phyloP scores from a whole-genome alignment of 1,139 yeast species.

The Diutina mesorugosa region DNA sequence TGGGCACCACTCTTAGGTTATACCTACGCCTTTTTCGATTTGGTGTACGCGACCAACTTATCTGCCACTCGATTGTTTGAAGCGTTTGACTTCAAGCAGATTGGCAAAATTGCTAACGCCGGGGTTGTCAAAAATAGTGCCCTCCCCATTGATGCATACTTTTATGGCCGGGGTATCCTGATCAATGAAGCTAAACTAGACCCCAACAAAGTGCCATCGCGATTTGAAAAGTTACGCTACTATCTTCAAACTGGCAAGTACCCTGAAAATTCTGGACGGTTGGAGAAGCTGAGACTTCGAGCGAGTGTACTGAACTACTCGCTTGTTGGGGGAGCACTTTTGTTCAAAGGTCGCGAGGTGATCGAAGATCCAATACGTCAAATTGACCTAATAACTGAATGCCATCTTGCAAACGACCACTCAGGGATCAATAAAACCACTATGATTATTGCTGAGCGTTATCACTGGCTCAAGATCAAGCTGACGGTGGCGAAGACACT shows the following conservation, averaged over 20 bases:
- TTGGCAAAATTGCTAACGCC: slow-evolving; percentile 74
- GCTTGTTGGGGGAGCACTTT: slow-evolving; percentile 55
- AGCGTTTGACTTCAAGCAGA: slow-evolving; percentile 58
- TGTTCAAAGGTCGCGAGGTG: slow-evolving; percentile 74
- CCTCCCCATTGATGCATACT: slow-evolving; percentile 68
- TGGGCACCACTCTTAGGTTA: slow-evolving; percentile 91
- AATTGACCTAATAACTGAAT: slow-evolving; percentile 57
- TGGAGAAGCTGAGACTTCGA: slow-evolving; percentile 73
- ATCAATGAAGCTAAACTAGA: slow-evolving; percentile 54
- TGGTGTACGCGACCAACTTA: slow-evolving; percentile 79
- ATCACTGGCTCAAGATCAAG: slow-evolving; percentile 87
- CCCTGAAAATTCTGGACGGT: slow-evolving; percentile 72
- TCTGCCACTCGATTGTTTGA: slow-evolving; percentile 77
- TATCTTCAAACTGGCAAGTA: slow-evolving; percentile 79
- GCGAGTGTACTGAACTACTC: slow-evolving; percentile 74
- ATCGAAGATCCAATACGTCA: slow-evolving; percentile 66
- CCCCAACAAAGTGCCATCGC: slow-evolving; percentile 36
- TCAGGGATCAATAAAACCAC: slow-evolving; percentile 91
- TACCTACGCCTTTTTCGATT: slow-evolving; percentile 69
- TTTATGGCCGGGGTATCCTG: slow-evolving; percentile 50
- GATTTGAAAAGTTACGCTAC: slow-evolving; percentile 68
- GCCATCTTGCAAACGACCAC: slow-evolving; percentile 51
- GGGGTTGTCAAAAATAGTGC: slow-evolving; percentile 80
- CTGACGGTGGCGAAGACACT: slow-evolving; percentile 45
- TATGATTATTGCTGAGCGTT: slow-evolving; percentile 59